A percentile compares a stretch with the other conserved stretches of the same genome.
Evolutionary conservation across 768 basidiomycete genomes (phyloP).

Genomic region (Baorangia bicolor): DNA sequence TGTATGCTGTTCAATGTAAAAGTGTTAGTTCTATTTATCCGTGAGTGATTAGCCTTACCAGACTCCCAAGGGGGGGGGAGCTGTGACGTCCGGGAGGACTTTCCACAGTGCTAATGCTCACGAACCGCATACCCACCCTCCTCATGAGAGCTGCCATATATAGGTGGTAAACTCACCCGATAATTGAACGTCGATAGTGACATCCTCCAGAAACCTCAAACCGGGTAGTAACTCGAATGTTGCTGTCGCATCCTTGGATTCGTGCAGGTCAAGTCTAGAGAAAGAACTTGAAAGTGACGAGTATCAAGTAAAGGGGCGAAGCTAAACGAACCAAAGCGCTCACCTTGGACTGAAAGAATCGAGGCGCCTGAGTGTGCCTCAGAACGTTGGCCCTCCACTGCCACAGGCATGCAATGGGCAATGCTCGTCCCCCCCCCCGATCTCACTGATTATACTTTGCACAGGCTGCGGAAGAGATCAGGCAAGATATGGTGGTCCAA

Average conservation of each 20-base stretch:
- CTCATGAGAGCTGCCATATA: slow-evolving; percentile 35
- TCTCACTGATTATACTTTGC: no score
- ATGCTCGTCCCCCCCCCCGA: no score
- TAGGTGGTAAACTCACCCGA: slow-evolving; percentile 43
- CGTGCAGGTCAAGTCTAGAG: slow-evolving; percentile 44
- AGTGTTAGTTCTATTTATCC: no score
- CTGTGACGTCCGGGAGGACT: slow-evolving; percentile 42
- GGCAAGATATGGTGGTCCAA: no score
- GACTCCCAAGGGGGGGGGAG: slow-evolving; percentile 44
- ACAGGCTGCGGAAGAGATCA: no score
- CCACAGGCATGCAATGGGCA: no score
- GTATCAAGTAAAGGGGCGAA: background rate
- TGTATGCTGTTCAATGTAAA: no score
- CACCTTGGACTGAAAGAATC: slow-evolving; percentile 21
- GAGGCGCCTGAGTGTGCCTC: background rate
- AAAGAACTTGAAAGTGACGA: no score
- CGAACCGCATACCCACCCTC: slow-evolving; percentile 42
- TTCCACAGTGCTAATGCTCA: slow-evolving; percentile 45
- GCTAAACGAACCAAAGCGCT: background rate
- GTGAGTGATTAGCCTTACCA: slow-evolving; percentile 35
- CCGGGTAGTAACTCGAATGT: slow-evolving; percentile 56
- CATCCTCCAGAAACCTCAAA: slow-evolving; percentile 47
- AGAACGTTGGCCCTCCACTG: no score
- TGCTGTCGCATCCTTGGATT: slow-evolving; percentile 45
- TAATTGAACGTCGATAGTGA: slow-evolving; percentile 51